Base-by-base conservation (phyloP, 371 early-diverging fungal genomes). In the Mucor velutinosus region DNA sequence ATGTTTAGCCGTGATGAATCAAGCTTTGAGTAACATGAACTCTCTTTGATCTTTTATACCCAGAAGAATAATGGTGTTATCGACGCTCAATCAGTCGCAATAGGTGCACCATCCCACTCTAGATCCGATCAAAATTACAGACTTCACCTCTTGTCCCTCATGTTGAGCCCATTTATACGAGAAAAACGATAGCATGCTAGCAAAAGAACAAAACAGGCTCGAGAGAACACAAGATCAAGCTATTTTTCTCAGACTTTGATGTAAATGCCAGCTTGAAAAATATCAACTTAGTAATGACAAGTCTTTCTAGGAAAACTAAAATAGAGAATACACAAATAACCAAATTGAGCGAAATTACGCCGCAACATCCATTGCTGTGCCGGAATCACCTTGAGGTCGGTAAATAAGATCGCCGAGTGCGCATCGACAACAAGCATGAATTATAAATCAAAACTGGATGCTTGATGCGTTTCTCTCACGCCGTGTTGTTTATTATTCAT, bases 201-300 rank as follows among this genome's bases (percentile, higher is more conserved):
- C 15, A 43, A 15, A n/a, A 49, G 5, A 49, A 49, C n/a, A 4
- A 49, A 21, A 49, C 21, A 49, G 21, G 49, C 49, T 7, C 12
- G 51, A 51, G 19, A 51, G 12, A 51, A 51, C 23, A 23, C 51
- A 25, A 51, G 25, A 51, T 23, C 51, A 51, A 25, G 25, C 21
- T 8, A 25, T 25, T 51, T 51, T 51, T 51, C 51, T 51, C 51
- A 51, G 25, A 51, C 51, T 51, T 51, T 51, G 37, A 7, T 45
- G 45, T 45, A 19, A 6, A 45, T n/a, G 17, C 17, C 21, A 51
- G 51, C 51, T 23, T 51, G 21, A 2, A 25, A 25, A 51, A 49
- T 51, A 51, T 51, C 51, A 51, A 51, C 51, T 51, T 51, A 51
- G 21, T 51, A 51, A 51, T 51, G 25, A 51, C 27, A 51, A 51